Evolutionary conservation across 2,329 filamentous ascomycete species (phyloP).

Genomic region (Stagonosporopsis chrysanthemi): DNA sequence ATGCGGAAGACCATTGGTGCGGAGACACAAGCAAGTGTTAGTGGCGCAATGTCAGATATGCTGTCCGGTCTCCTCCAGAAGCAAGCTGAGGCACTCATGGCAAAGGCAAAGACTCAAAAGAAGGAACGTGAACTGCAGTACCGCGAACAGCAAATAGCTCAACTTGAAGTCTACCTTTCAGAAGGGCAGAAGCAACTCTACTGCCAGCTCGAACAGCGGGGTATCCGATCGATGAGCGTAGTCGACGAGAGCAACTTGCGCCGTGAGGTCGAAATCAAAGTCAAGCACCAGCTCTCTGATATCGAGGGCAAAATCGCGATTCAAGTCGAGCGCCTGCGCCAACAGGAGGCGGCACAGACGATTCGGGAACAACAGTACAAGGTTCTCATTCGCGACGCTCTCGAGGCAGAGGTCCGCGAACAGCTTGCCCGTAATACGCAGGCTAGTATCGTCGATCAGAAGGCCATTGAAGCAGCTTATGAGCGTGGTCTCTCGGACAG

Average conservation of each 20-base stretch:
- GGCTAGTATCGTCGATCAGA: background rate
- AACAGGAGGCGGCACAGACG: conserved; percentile 22
- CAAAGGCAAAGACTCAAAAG: conserved; percentile 18
- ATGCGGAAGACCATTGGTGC: conserved; percentile 17
- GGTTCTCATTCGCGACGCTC: conserved; percentile 1
- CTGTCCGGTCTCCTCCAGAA: conserved; percentile 23
- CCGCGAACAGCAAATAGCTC: conserved; percentile 24
- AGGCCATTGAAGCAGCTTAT: conserved; percentile 17
- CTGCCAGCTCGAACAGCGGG: conserved; percentile 18
- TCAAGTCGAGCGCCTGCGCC: conserved; percentile 17
- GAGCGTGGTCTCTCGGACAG: conserved; percentile 19
- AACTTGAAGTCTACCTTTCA: conserved; percentile 29
- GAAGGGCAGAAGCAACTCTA: conserved; percentile 34
- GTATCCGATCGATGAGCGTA: conserved; percentile 14
- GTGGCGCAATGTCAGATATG: conserved; percentile 21
- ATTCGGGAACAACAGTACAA: conserved; percentile 34
- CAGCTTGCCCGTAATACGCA: background rate
- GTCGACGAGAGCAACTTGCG: conserved; percentile 17
- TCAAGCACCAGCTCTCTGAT: conserved; percentile 6
- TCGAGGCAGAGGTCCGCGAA: conserved; percentile 18
- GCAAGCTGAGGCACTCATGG: conserved; percentile 19
- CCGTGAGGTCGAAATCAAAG: conserved; percentile 14
- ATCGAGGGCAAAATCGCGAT: conserved; percentile 13
- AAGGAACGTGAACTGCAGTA: conserved; percentile 19
- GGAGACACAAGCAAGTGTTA: conserved; percentile 17